These are phyloP conservation scores for Symbiodinium natans DNA, from an alignment of 73 alveolate species.

Conservation along the genomic window DNA sequence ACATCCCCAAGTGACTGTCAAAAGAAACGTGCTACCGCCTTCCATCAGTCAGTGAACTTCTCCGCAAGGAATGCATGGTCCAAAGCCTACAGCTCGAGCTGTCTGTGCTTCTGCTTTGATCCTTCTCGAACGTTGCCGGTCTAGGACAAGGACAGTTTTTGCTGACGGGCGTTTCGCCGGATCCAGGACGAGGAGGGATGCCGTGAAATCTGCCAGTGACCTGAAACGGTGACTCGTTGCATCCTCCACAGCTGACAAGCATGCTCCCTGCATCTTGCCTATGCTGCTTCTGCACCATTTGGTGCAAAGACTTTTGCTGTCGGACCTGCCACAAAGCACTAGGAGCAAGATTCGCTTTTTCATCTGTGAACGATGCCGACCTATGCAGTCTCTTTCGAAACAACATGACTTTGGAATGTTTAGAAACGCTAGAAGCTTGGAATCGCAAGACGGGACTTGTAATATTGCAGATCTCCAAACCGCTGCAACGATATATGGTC, in stretches of 20 bases:
- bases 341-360: no score
- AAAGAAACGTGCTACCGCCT: no score
- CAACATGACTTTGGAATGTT: no score
- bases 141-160: background rate
- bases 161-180: slow-evolving; percentile 54
- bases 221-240: background rate
- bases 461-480: no score
- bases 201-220: slow-evolving; percentile 56
- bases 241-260: background rate
- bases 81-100: background rate
- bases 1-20: no score
- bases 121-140: background rate
- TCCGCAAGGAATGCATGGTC: slow-evolving; percentile 23
- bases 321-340: slow-evolving; percentile 26
- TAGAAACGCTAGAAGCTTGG: no score
- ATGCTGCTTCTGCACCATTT: slow-evolving; percentile 63
- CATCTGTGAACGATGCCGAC: no score
- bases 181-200: slow-evolving; percentile 28
- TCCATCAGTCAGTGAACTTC: slow-evolving; percentile 11
- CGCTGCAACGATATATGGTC: no score
- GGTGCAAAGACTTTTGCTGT: slow-evolving; percentile 48
- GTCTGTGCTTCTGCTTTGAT: background rate
- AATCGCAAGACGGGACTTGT: no score
- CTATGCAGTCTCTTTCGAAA: no score
- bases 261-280: background rate